Base-by-base conservation (phyloP, 2,329 filamentous ascomycete species). In the Whalleya microplaca region DNA sequence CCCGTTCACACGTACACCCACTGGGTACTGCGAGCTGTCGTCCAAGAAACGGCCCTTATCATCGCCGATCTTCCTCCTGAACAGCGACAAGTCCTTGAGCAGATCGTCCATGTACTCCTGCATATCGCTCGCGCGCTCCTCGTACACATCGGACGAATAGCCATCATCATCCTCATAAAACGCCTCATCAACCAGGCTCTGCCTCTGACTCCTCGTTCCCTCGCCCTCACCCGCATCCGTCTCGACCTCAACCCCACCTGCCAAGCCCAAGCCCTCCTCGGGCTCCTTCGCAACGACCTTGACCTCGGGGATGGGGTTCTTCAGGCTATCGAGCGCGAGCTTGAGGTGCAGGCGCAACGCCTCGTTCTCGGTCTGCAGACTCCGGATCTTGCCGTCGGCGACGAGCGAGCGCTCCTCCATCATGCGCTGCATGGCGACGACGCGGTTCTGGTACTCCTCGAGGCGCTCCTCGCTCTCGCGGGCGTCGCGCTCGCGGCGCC, bases 381-480 rank as follows among this genome's bases (percentile, higher is more conserved):
- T 91, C 64, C 92, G 88, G 71, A 99, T 96, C 81, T 96, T 97
- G 78, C 90, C 92, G 71, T 98, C 94, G 27, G 90, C 88, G 14
- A 98, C 90, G 73, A 96, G 89, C 58, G 89, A 86, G 61, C 88
- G 89, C 76, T 99, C 95, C 73, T 98, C 93, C 93, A 97, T 97
- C 74, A 96, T 85, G 57, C 93, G 87, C 74, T 98, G 92, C 89
- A 99, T 92, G 54, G 89, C 85, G 46, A 86, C 83, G 18, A 99
- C 95, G 68, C 93, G 90, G 63, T 87, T 87, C 77, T 99, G 95
- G 75, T 98, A 99, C 73, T 96, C 92, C 67, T 98, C 95, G 21
- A 99, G 79, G 65, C 88, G 89, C 72, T 95, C 91, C 62, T 92
- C 91, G 63, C 91, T 87, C 40, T 88, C 82, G 18, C 66, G 88